Conservation (phyloP, 225 moss, liverwort and hornwort genomes). For the Straminergon stramineum region DNA sequence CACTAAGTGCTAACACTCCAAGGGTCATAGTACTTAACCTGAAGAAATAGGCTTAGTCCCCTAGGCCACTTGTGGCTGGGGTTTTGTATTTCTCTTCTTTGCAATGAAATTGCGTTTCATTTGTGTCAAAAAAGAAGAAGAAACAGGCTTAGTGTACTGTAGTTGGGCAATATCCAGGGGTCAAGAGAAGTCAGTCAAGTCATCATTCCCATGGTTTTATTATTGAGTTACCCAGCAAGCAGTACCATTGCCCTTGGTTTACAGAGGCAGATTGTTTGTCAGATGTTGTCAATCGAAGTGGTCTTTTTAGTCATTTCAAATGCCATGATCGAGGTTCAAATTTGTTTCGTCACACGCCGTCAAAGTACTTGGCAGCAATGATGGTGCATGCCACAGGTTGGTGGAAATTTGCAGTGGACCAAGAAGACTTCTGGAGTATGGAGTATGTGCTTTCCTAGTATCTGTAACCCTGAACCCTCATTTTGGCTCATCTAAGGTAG, state of each 20-base stretch:
- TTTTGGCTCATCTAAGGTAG: too few relatives aligned
- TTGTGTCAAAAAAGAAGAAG: too few relatives aligned
- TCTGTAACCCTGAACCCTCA: neutral
- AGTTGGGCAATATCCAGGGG: neutral
- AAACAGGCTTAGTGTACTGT: neutral
- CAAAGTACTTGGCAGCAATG: constrained; percentile 5
- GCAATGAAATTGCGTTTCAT: too few relatives aligned
- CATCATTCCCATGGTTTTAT: constrained; percentile 2
- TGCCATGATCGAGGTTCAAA: neutral
- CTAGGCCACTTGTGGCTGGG: too few relatives aligned
- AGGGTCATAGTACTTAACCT: too few relatives aligned
- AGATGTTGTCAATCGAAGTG: neutral
- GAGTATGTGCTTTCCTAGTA: neutral
- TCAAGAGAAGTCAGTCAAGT: neutral
- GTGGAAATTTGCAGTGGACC: neutral
- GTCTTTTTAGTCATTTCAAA: neutral
- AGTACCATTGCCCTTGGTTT: neutral
- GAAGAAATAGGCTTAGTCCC: neutral
- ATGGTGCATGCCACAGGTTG: neutral
- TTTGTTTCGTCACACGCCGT: neutral
- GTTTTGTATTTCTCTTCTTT: too few relatives aligned
- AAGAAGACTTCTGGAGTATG: neutral
- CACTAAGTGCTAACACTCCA: neutral
- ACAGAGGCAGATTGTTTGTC: neutral
- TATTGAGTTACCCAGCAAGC: neutral